Percentiles rank a stretch among this genome's conserved stretches.
Conservation (phyloP, 768 basidiomycete species). For the Boletus subcaerulescens region DNA sequence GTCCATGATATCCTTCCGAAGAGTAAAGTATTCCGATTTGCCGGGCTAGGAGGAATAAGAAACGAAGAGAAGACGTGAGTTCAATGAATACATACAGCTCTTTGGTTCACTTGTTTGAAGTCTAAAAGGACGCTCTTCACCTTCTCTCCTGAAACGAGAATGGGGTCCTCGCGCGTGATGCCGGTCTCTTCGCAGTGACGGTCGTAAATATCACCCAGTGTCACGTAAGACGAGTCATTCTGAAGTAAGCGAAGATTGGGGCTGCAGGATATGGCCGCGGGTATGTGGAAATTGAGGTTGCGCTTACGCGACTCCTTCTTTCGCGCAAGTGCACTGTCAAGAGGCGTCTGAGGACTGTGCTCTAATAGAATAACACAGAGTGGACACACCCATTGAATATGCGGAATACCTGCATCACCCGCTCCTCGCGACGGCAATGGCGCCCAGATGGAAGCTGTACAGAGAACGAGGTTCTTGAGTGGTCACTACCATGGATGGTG, state of each 20-base stretch:
- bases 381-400: conserved; percentile 80
- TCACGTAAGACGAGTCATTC: conserved; percentile 87
- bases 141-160: conserved; percentile 83
- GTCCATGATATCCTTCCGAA: conserved; percentile 84
- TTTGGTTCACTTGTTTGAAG: conserved; percentile 45
- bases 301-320: conserved; percentile 94
- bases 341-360: neutral
- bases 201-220: conserved; percentile 92
- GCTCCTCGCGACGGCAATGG: conserved; percentile 87
- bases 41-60: conserved; percentile 40
- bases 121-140: conserved; percentile 66
- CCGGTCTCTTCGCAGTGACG: conserved; percentile 74
- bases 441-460: conserved; percentile 87
- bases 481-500: conserved; percentile 87
- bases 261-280: conserved; percentile 80
- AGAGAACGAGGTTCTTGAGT: conserved; percentile 83
- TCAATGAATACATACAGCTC: conserved; percentile 32
- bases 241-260: conserved; percentile 83
- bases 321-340: conserved; percentile 69
- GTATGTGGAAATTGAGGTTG: conserved; percentile 88
- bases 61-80: neutral
- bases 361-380: neutral
- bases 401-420: conserved; percentile 89
- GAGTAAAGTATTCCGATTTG: conserved; percentile 62
- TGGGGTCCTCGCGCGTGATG: conserved; percentile 83